A percentile compares a stretch with the other conserved stretches of the same genome.
Evolutionary conservation across 2,329 filamentous ascomycete genomes (phyloP).

Genomic region (Phaeosphaeriaceae sp.): DNA sequence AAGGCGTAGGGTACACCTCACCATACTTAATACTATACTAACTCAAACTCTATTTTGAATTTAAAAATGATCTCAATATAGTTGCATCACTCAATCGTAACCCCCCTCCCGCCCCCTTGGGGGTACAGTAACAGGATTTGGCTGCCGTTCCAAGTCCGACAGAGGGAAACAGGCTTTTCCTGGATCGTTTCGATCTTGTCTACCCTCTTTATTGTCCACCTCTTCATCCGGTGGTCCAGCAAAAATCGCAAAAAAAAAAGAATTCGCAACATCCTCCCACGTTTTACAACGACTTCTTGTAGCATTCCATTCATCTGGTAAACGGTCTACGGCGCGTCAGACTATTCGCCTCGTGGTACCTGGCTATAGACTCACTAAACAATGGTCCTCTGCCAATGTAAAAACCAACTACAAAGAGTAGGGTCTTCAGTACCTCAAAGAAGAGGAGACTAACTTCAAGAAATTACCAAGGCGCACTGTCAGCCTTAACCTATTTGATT

Average conservation of each 20-base stretch:
- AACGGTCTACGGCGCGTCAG: not conserved
- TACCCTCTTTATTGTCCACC: not conserved
- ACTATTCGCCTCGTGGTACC: not conserved
- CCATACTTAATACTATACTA: too few species aligned
- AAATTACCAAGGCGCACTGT: not conserved
- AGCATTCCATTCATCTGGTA: not conserved
- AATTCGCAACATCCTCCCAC: not conserved
- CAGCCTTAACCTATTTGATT: not conserved
- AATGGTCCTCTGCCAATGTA: not conserved
- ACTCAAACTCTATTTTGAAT: too few species aligned
- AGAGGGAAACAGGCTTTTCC: not conserved
- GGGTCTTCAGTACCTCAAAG: not conserved
- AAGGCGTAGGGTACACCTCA: too few species aligned
- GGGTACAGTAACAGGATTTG: not conserved
- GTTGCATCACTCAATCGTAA: too few species aligned
- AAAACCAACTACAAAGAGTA: not conserved
- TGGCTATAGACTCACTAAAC: not conserved
- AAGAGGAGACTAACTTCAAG: not conserved
- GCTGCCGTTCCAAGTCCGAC: not conserved
- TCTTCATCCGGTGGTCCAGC: not conserved
- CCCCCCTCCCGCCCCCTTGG: too few species aligned
- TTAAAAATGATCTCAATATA: too few species aligned
- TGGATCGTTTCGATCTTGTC: not conserved
- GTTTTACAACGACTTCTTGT: not conserved
- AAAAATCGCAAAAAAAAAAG: not conserved